phyloP scores from a whole-genome alignment of 2,329 filamentous ascomycete genomes.

The Aspergillus melleus region DNA sequence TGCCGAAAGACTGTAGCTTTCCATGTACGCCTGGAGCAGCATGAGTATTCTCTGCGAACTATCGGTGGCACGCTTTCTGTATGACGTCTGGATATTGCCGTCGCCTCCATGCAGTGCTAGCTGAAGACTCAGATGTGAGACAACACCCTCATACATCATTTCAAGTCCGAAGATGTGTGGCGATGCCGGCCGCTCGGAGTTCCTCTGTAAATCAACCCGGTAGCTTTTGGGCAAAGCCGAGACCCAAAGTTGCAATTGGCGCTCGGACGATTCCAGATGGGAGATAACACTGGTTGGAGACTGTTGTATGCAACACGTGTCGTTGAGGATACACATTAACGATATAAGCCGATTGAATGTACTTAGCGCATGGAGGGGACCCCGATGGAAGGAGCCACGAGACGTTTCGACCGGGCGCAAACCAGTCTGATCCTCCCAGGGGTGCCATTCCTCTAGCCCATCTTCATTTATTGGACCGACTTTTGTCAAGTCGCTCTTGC shows the following conservation, averaged over 20 bases:
- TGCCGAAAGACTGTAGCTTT: constrained; percentile 42
- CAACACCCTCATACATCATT: constrained; percentile 34
- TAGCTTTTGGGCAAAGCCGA: constrained; percentile 31
- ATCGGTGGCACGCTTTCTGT: constrained; percentile 31
- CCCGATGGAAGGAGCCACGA: constrained; percentile 33
- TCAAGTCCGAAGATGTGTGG: constrained; percentile 37
- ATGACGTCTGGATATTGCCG: constrained; percentile 18
- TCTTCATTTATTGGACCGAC: constrained; percentile 60
- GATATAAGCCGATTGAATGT: constrained; percentile 54
- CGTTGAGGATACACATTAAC: constrained; percentile 36
- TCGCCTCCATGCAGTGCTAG: constrained; percentile 26
- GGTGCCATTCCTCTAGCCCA: constrained; percentile 72
- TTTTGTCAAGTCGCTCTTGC: constrained; percentile 51
- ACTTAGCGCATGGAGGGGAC: constrained; percentile 50
- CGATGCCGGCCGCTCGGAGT: constrained; percentile 23
- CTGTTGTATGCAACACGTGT: constrained; percentile 30
- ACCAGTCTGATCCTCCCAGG: constrained; percentile 59
- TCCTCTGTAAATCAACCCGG: constrained; percentile 29
- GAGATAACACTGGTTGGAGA: constrained; percentile 22
- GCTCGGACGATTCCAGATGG: constrained; percentile 30
- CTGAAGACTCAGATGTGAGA: constrained; percentile 26
- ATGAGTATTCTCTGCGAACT: constrained; percentile 37
- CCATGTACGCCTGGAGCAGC: constrained; percentile 40
- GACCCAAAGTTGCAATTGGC: constrained; percentile 34
- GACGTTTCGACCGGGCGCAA: constrained; percentile 28